Evolutionary conservation across 495 filamentous ascomycete species (phyloP), one percentile per base, ranked within the genome.

Genomic region (Aspergillus diversus): DNA sequence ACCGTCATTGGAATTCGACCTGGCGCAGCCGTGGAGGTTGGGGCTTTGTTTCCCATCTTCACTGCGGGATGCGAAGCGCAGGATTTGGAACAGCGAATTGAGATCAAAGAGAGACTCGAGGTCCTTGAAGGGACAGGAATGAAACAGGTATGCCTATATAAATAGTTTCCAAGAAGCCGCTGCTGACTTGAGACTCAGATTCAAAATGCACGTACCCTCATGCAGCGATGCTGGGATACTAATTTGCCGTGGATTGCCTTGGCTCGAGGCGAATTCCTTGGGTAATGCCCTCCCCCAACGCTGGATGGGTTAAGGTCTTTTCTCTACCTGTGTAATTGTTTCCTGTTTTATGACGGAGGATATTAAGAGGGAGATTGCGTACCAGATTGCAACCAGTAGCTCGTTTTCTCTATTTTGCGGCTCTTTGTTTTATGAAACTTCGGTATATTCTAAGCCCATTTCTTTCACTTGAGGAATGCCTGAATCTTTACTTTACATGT

Each of bases 41-140:
- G 89, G 69, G 78, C 92, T 6, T 69, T 96, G 51, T 93, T 96
- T 57, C 92, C 92, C 1, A 84, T 96, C 73, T 95, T 96, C 73
- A 90, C 89, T 8, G 92, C 91, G 5, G 92, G 92, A 1, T 93
- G 90, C 68, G 91, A 95, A 68, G 85, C 87, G 4, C 71, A 76
- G 50, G 82, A 87, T 50, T 61, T 74, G 33, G 70, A 71, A 11
- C 84, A 89, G 57, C 77, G 88, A 42, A 68, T 75, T 21, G 82
- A 86, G 62, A 87, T 93, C 16, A 77, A 91, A 66, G 83, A 86
- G 63, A 76, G 92, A 52, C 81, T 96, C 72, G 80, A 82, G 69
- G 82, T 81, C 49, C 80, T 93, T 17, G 92, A 95, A 75, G 84
- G 84, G 33, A 86, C 85, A 60, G 92, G 92, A 0, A 86, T 96